Evolutionary conservation across 2,329 filamentous ascomycete species (phyloP).

Genomic region (Clarireedia sp.): DNA sequence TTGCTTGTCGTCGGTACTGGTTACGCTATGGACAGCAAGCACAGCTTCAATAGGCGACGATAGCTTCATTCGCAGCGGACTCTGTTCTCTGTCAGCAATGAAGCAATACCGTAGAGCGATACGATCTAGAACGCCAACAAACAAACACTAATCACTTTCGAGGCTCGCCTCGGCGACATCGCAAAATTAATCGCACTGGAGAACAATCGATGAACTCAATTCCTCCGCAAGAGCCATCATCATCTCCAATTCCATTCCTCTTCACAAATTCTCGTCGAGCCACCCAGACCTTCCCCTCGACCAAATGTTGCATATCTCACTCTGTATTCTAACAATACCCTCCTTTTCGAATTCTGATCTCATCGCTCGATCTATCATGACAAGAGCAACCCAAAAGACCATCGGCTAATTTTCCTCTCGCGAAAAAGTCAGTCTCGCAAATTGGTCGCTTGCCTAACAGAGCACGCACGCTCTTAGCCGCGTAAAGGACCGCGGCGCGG

Average conservation of each 20-base stretch:
- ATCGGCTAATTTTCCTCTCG: background rate
- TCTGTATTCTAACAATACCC: background rate
- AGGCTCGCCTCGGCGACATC: background rate
- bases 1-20: background rate
- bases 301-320: background rate
- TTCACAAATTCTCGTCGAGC: background rate
- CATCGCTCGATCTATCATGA: background rate
- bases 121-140: too few species aligned
- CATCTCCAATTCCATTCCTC: background rate
- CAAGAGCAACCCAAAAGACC: too few species aligned
- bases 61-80: too few species aligned
- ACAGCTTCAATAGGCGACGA: too few species aligned
- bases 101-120: too few species aligned
- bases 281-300: background rate
- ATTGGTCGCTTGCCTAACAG: too few species aligned
- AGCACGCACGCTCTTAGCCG: too few species aligned
- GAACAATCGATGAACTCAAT: background rate
- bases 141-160: too few species aligned
- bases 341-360: background rate
- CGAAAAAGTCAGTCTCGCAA: background rate
- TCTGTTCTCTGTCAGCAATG: too few species aligned
- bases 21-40: background rate
- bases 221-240: background rate
- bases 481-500: too few species aligned
- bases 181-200: background rate